Evolutionary conservation across 495 filamentous ascomycete species (phyloP), one percentile per base, ranked within the genome.

Genomic region (Penicillium subrubescens): DNA sequence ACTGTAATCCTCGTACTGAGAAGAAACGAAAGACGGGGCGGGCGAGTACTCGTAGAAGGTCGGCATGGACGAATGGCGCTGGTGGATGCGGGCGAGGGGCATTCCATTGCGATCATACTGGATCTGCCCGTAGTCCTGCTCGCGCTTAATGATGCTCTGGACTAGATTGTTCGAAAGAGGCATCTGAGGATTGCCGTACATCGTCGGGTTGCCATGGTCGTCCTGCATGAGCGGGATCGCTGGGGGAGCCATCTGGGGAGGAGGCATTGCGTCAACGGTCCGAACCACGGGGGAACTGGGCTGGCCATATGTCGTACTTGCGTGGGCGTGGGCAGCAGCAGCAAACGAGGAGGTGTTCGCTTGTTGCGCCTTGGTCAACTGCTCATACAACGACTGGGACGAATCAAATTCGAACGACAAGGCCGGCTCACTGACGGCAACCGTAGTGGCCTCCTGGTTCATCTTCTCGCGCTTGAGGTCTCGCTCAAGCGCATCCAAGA

Each of bases 391-490:
- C 67, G 95, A 97, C 79, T 99, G 95, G 44, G 96, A 98, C 59
- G 95, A 97, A 79, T 99, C 95, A 78, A 97, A 99, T 79, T 98
- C 93, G 78, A 99, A 99, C 7, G 96, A 98, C 72, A 97, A 81
- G 66, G 95, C 95, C 27, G 95, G 95, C 80, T 99, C 95, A 84
- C 87, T 94, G 71, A 97, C 92, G 61, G 96, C 95, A 68, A 97
- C 87, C 17, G 95, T 99, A 23, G 95, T 99, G 48, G 95, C 92
- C 76, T 99, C 95, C 81, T 99, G 95, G 65, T 90, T 89, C 94
- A 97, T 97, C 86, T 99, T 99, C 81, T 99, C 95, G 71, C 95
- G 87, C 87, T 99, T 99, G 75, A 99, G 77, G 73, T 99, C 95
- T 61, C 95, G 89, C 82, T 99, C 95, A 75, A 99, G 83, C 50